Percentiles rank a stretch among this genome's conserved stretches.
These are phyloP conservation scores for Luffa acutangula DNA, from an alignment of 306 rosid species.

Conservation along the genomic window DNA sequence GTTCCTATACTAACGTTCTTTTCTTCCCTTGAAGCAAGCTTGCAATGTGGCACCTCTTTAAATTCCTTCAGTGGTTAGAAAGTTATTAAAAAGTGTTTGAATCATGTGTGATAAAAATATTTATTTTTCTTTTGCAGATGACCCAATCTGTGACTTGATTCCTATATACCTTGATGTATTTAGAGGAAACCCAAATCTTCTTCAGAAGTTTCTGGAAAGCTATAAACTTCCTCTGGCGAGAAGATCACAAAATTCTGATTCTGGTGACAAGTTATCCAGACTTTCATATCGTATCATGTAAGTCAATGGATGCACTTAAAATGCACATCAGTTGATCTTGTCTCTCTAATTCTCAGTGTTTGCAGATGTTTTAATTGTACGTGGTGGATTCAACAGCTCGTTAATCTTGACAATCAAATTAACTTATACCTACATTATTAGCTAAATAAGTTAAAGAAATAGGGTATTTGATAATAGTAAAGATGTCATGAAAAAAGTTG, in stretches of 20 bases:
- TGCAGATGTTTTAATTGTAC: not conserved
- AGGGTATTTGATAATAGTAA: not conserved
- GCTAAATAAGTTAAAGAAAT: not conserved
- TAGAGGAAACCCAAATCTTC: slow-evolving; percentile 67
- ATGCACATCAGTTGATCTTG: not conserved
- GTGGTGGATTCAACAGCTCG: not conserved
- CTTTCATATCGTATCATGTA: slow-evolving; percentile 87
- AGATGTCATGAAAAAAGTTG: not conserved
- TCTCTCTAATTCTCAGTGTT: not conserved
- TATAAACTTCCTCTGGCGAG: slow-evolving; percentile 67
- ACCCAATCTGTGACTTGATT: slow-evolving; percentile 70
- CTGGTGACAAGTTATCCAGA: slow-evolving; percentile 41
- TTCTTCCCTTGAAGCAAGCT: not conserved
- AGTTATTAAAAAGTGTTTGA: not conserved
- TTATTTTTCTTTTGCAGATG: slow-evolving; percentile 48
- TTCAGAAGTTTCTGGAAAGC: slow-evolving; percentile 54
- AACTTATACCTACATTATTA: not conserved
- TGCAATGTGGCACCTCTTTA: not conserved
- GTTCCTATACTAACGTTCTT: not conserved
- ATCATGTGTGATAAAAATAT: slow-evolving; percentile 2
- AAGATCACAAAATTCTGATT: slow-evolving; percentile 24
- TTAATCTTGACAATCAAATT: not conserved
- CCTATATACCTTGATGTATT: slow-evolving; percentile 80
- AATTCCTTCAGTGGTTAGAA: not conserved
- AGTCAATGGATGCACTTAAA: slow-evolving; percentile 24